phyloP scores from a whole-genome alignment of 768 basidiomycete genomes.

The Pisolithus albus region DNA sequence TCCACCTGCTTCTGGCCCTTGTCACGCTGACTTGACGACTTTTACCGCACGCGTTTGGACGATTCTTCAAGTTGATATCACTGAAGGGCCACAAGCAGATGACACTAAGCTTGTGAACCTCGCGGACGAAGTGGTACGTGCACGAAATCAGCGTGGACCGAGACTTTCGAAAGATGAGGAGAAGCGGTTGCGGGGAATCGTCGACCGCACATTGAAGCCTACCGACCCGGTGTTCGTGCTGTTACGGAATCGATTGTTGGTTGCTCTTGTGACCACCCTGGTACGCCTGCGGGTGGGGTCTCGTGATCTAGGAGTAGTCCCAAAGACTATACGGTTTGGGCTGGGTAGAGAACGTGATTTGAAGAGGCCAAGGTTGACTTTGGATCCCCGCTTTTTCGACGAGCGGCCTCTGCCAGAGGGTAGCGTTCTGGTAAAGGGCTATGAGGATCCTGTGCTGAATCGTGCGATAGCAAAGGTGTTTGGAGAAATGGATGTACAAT shows the following conservation, averaged over 20 bases:
- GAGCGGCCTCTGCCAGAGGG: constrained; percentile 2
- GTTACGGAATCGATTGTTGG: constrained; percentile 51
- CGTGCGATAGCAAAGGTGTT: constrained; percentile 37
- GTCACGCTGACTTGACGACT: constrained; percentile 15
- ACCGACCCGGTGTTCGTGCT: constrained; percentile 62
- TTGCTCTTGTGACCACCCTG: constrained; percentile 29
- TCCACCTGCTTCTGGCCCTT: constrained; percentile 6
- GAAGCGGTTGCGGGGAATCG: constrained; percentile 46
- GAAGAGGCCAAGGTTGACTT: constrained; percentile 22
- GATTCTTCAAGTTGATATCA: constrained; percentile 53
- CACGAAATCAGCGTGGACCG: constrained; percentile 28
- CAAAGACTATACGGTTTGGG: constrained; percentile 28
- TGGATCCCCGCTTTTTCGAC: constrained; percentile 19
- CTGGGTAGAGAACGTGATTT: constrained; percentile 13
- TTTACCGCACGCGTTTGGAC: constrained; percentile 62
- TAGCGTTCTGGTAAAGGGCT: constrained; percentile 45
- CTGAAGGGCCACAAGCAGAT: constrained; percentile 24
- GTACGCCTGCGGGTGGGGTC: constrained; percentile 10
- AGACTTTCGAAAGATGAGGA: constrained; percentile 39
- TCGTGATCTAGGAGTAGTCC: constrained; percentile 5
- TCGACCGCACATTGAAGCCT: constrained; percentile 54
- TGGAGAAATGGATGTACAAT: constrained; percentile 31
- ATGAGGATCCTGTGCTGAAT: constrained; percentile 56
- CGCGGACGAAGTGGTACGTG: constrained; percentile 66
- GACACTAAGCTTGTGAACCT: constrained; percentile 59